These are phyloP conservation scores for Penstemon davidsonii DNA, from an alignment of 257 asterid species.

Conservation along the genomic window DNA sequence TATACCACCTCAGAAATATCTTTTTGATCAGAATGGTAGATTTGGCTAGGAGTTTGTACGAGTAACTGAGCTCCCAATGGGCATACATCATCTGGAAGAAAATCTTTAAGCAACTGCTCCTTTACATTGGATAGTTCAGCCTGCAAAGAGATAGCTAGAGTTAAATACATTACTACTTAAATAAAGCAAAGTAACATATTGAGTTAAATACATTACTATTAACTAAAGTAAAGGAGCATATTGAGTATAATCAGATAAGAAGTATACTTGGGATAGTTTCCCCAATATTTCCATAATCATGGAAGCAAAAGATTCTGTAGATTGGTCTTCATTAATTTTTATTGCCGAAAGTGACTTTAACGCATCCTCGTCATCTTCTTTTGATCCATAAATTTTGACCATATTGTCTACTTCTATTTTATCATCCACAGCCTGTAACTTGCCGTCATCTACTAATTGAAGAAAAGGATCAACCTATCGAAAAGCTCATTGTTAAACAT, in stretches of 20 bases:
- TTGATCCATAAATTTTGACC: conserved; percentile 56
- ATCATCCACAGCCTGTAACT: conserved; percentile 54
- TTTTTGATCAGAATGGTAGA: conserved; percentile 42
- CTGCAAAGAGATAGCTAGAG: conserved; percentile 38
- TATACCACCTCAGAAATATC: conserved; percentile 51
- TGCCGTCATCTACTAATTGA: conserved; percentile 64
- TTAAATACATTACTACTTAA: background rate
- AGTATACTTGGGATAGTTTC: conserved; percentile 45
- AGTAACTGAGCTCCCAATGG: conserved; percentile 63
- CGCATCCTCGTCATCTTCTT: conserved; percentile 79
- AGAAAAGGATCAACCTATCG: conserved; percentile 76
- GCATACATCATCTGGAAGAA: conserved; percentile 72
- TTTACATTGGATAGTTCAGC: conserved; percentile 49
- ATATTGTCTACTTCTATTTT: conserved; percentile 31
- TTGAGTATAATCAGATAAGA: conserved; percentile 16
- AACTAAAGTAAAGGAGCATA: background rate
- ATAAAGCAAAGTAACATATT: no score
- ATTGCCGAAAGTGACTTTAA: conserved; percentile 48
- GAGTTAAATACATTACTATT: no score
- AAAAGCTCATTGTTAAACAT: conserved; percentile 27
- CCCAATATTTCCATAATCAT: conserved; percentile 52
- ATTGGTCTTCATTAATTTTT: conserved; percentile 51
- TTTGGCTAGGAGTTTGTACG: conserved; percentile 48
- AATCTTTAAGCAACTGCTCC: conserved; percentile 63
- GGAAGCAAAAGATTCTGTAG: conserved; percentile 62